These are phyloP conservation scores for Pyronema domesticum DNA, from an alignment of 495 filamentous ascomycete species.

Conservation along the genomic window DNA sequence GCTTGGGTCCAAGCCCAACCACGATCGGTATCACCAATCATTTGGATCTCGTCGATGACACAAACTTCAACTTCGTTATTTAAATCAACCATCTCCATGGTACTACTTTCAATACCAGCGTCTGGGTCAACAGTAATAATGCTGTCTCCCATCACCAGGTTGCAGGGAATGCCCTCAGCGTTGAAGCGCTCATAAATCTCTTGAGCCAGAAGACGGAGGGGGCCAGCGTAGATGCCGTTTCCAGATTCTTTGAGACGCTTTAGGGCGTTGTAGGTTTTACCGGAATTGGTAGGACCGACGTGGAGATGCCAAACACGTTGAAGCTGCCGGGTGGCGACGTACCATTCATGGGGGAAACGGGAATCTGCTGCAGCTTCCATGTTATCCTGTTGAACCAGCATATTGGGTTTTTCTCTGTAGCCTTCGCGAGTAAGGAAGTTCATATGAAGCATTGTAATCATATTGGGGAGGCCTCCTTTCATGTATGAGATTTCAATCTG, in stretches of 20 bases:
- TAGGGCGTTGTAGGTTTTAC: constrained; percentile 91
- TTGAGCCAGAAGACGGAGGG: constrained; percentile 76
- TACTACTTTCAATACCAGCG: constrained; percentile 55
- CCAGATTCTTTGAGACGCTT: constrained; percentile 62
- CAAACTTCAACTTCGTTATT: constrained; percentile 60
- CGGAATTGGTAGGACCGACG: constrained; percentile 94
- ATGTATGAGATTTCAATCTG: not conserved
- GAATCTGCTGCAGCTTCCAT: constrained; percentile 59
- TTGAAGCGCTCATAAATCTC: constrained; percentile 75
- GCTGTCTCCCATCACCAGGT: constrained; percentile 85
- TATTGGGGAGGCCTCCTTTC: not conserved
- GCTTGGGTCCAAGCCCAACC: constrained; percentile 98
- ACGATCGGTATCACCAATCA: constrained; percentile 64
- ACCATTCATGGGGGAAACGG: constrained; percentile 80
- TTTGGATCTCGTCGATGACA: constrained; percentile 96
- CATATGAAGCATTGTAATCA: not conserved
- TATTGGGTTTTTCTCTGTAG: not conserved
- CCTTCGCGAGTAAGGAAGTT: not conserved
- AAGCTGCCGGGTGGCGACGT: constrained; percentile 54
- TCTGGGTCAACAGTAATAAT: constrained; percentile 37
- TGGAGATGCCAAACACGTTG: constrained; percentile 79
- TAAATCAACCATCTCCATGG: constrained; percentile 86
- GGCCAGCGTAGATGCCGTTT: constrained; percentile 77
- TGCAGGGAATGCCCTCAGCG: constrained; percentile 52
- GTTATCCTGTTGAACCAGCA: constrained; percentile 13